A percentile compares a stretch with the other conserved stretches of the same genome.
phyloP scores from a whole-genome alignment of 495 filamentous ascomycete genomes.

The Chlorociboria aeruginascens region DNA sequence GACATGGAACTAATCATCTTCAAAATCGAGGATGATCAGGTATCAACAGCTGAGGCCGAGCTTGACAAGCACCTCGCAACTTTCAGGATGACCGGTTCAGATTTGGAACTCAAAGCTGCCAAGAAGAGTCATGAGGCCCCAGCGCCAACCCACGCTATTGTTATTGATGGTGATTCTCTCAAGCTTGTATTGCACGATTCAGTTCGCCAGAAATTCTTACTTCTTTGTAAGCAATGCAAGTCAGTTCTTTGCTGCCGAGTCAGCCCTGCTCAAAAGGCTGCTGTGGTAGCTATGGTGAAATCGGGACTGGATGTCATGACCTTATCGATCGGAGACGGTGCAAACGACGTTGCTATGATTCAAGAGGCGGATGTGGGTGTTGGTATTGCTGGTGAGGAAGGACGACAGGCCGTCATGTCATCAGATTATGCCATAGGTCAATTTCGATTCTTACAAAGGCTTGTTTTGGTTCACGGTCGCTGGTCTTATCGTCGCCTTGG shows the following conservation, averaged over 20 bases:
- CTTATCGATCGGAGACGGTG: conserved; percentile 90
- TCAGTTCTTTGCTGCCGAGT: conserved; percentile 97
- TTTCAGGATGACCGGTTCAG: conserved; percentile 75
- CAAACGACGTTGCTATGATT: conserved; percentile 99
- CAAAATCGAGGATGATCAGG: conserved; percentile 66
- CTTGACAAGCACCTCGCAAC: conserved; percentile 59
- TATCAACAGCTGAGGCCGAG: conserved; percentile 49
- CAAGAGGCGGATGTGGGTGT: conserved; percentile 98
- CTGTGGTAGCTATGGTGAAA: conserved; percentile 95
- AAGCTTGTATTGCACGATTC: conserved; percentile 77
- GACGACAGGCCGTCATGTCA: conserved; percentile 95
- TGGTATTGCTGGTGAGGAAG: conserved; percentile 95
- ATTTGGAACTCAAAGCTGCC: conserved; percentile 73
- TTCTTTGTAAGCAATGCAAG: conserved; percentile 95
- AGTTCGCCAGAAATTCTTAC: conserved; percentile 80
- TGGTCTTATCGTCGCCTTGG: conserved; percentile 92
- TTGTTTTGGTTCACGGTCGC: conserved; percentile 89
- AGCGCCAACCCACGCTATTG: conserved; percentile 80
- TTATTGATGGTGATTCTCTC: conserved; percentile 92
- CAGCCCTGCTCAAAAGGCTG: conserved; percentile 91
- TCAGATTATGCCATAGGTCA: conserved; percentile 98
- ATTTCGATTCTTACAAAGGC: conserved; percentile 84
- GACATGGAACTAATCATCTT: conserved; percentile 94
- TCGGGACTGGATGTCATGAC: conserved; percentile 93
- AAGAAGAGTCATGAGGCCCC: conserved; percentile 74